phyloP scores from a whole-genome alignment of 106 monocot species.

The Hemerocallis citrina region DNA sequence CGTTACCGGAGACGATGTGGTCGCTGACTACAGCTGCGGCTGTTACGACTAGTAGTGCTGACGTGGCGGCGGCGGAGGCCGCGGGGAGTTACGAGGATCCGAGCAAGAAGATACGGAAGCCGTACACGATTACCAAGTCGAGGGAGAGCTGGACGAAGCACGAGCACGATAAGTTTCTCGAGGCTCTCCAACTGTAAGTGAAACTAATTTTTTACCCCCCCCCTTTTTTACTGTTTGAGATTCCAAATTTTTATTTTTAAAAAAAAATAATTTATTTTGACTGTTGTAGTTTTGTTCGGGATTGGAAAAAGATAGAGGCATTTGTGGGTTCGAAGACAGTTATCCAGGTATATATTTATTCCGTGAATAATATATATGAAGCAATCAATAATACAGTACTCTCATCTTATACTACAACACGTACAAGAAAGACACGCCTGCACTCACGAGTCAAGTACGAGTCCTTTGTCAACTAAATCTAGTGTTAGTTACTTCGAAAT shows the following conservation, averaged over 20 bases:
- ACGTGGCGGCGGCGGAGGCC: background rate
- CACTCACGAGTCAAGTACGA: no score
- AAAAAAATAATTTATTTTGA: no score
- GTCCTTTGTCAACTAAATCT: no score
- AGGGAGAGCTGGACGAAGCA: conserved; percentile 74
- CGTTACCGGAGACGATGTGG: background rate
- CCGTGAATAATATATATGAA: no score
- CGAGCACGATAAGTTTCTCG: conserved; percentile 64
- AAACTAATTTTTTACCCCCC: no score
- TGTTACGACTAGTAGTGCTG: background rate
- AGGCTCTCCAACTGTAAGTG: conserved; percentile 60
- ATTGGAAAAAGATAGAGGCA: conserved; percentile 55
- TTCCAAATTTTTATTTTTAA: no score
- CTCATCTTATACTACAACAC: no score
- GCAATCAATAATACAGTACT: no score
- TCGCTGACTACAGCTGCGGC: background rate
- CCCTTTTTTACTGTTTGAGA: no score
- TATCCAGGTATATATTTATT: conserved; percentile 56
- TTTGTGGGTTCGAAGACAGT: conserved; percentile 54
- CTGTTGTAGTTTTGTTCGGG: conserved; percentile 38
- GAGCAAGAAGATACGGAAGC: conserved; percentile 62
- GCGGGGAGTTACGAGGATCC: conserved; percentile 24
- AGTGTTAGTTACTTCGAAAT: no score
- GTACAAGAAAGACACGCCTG: no score
- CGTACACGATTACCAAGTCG: conserved; percentile 72